Conservation (phyloP, 257 asterid species). For the Salvia miltiorrhiza region DNA sequence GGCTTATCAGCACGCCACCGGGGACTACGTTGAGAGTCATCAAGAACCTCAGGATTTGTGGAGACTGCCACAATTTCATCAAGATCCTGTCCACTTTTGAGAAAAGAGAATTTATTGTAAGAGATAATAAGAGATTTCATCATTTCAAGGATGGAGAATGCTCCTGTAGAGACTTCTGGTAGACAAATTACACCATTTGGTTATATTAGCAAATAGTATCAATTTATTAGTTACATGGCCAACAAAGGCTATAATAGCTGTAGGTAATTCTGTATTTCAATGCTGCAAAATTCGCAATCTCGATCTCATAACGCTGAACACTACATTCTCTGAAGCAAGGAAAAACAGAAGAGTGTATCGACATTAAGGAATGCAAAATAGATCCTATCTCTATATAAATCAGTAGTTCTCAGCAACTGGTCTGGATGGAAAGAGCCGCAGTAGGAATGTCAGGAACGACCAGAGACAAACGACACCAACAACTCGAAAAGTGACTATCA, state of each 20-base stretch:
- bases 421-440: slow-evolving; percentile 89
- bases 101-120: slow-evolving; percentile 38
- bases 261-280: background rate
- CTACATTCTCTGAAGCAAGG: background rate
- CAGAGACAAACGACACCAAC: slow-evolving; percentile 76
- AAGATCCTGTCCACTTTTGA: slow-evolving; percentile 41
- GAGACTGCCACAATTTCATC: slow-evolving; percentile 49
- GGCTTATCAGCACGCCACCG: slow-evolving; percentile 40
- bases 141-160: slow-evolving; percentile 49
- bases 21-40: slow-evolving; percentile 43
- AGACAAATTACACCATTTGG: background rate
- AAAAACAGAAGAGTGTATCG: background rate
- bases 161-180: slow-evolving; percentile 50
- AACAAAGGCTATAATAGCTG: background rate
- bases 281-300: background rate
- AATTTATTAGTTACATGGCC: background rate
- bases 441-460: slow-evolving; percentile 91
- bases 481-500: slow-evolving; percentile 62
- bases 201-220: background rate
- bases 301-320: background rate
- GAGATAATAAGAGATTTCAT: slow-evolving; percentile 53
- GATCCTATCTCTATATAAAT: slow-evolving; percentile 6
- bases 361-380: background rate
- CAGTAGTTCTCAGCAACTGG: slow-evolving; percentile 86
- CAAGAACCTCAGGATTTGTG: slow-evolving; percentile 49